Percentiles rank a stretch among this genome's conserved stretches.
Conservation (phyloP, 2,329 filamentous ascomycete species). For the Verruconis gallopava region DNA sequence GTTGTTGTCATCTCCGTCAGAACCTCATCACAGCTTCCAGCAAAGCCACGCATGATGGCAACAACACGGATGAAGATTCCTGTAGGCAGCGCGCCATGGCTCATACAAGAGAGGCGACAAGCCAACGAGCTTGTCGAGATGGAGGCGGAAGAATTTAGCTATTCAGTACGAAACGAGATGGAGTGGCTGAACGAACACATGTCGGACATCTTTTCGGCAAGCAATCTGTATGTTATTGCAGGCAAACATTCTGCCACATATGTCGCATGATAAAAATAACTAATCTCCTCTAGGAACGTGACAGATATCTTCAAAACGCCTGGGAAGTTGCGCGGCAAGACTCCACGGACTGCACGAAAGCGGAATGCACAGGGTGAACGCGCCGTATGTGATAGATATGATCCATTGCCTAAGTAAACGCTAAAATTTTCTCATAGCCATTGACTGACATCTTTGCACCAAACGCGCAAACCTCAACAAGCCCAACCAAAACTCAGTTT, state of each 20-base stretch:
- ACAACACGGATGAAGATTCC: constrained; percentile 26
- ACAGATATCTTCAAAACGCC: constrained; percentile 94
- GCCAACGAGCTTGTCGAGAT: constrained; percentile 61
- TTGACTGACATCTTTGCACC: constrained; percentile 36
- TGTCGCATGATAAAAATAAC: constrained; percentile 17
- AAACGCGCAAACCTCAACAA: constrained; percentile 35
- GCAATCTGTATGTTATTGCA: constrained; percentile 58
- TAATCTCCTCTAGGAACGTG: constrained; percentile 53
- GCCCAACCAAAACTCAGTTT: constrained; percentile 36
- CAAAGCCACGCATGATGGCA: constrained; percentile 13
- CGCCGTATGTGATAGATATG: constrained; percentile 52
- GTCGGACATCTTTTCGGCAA: constrained; percentile 79
- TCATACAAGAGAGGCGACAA: constrained; percentile 69
- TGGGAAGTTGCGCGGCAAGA: constrained; percentile 70
- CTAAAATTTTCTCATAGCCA: no score
- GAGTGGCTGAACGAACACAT: constrained; percentile 99
- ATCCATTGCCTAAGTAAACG: no score
- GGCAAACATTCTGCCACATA: no score
- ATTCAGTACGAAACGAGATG: constrained; percentile 81
- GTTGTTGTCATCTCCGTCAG: not conserved
- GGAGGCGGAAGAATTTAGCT: constrained; percentile 87
- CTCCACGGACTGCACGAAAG: constrained; percentile 58
- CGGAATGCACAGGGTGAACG: constrained; percentile 44
- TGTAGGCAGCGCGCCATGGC: constrained; percentile 76
- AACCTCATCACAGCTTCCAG: not conserved